phyloP scores from a whole-genome alignment of 495 filamentous ascomycete genomes.

The Barbatosphaeria neglecta region DNA sequence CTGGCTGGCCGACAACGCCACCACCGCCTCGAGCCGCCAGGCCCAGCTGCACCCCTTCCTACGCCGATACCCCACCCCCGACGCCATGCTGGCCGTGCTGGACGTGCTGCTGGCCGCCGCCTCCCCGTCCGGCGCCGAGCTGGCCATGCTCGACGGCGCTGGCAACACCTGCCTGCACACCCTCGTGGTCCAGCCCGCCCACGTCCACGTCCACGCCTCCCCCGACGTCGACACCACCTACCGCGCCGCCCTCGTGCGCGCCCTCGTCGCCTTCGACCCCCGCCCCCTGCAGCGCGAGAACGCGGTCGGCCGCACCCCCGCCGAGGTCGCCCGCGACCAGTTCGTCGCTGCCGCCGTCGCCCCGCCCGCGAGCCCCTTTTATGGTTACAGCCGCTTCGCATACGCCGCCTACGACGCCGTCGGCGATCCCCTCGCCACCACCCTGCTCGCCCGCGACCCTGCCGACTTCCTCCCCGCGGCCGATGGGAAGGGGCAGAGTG shows the following conservation, averaged over 20 bases:
- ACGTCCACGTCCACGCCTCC: no score
- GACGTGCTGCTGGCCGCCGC: conserved; percentile 33
- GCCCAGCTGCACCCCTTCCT: not conserved
- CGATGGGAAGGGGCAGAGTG: not conserved
- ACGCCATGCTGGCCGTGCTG: conserved; percentile 15
- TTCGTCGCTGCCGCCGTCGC: conserved; percentile 24
- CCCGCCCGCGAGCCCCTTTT: not conserved
- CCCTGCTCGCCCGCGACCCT: not conserved
- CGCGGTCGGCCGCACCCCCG: conserved; percentile 54
- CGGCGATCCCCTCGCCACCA: not conserved
- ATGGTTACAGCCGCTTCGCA: no score
- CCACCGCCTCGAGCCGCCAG: not conserved
- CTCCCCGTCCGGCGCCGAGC: conserved; percentile 22
- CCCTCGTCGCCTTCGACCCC: conserved; percentile 44
- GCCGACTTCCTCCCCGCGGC: not conserved
- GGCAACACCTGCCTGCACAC: conserved; percentile 56
- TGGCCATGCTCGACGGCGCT: conserved; percentile 51
- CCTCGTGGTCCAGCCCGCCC: conserved; percentile 28
- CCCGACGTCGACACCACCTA: no score
- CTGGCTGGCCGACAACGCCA: conserved; percentile 17
- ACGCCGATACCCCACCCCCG: not conserved
- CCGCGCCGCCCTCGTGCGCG: conserved; percentile 24
- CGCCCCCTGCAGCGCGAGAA: conserved; percentile 55
- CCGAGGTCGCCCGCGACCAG: conserved; percentile 48
- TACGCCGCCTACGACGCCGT: not conserved